These are phyloP conservation scores for Stentor roeselii DNA, from an alignment of 73 alveolate species.

Conservation along the genomic window DNA sequence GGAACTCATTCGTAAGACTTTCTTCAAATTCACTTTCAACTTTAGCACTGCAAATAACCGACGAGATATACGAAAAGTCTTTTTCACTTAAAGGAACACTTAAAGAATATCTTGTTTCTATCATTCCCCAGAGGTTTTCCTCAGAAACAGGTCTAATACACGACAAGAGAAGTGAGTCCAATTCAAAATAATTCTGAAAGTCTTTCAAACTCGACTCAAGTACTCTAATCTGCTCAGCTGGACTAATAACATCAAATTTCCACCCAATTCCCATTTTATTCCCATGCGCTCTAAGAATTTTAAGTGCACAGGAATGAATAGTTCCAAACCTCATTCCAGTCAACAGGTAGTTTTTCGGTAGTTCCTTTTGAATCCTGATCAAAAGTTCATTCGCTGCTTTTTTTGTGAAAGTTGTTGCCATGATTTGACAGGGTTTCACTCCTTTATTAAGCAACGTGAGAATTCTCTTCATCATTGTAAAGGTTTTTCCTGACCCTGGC, in stretches of 20 bases:
- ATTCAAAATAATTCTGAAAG: slow-evolving; percentile 5
- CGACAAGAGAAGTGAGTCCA: neutral
- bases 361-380: slow-evolving; percentile 35
- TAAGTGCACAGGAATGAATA: slow-evolving; percentile 56
- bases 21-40: neutral
- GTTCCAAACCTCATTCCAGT: slow-evolving; percentile 58
- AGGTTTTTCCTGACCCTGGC: slow-evolving; percentile 80
- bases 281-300: slow-evolving; percentile 48
- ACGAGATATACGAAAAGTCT: neutral
- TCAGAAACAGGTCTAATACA: slow-evolving; percentile 22
- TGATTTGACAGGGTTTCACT: slow-evolving; percentile 38
- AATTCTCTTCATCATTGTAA: slow-evolving; percentile 55
- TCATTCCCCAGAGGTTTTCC: slow-evolving; percentile 14
- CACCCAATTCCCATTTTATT: slow-evolving; percentile 27
- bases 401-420: slow-evolving; percentile 70
- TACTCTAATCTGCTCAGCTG: slow-evolving; percentile 37
- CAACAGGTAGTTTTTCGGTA: slow-evolving; percentile 31
- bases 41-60: neutral
- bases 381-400: slow-evolving; percentile 78
- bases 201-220: slow-evolving; percentile 30
- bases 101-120: neutral
- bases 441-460: slow-evolving; percentile 42
- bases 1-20: neutral
- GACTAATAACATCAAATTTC: slow-evolving; percentile 37
- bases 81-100: neutral